Evolutionary conservation across 306 rosid genomes (phyloP).

Genomic region (Sechiopsis laciniata): DNA sequence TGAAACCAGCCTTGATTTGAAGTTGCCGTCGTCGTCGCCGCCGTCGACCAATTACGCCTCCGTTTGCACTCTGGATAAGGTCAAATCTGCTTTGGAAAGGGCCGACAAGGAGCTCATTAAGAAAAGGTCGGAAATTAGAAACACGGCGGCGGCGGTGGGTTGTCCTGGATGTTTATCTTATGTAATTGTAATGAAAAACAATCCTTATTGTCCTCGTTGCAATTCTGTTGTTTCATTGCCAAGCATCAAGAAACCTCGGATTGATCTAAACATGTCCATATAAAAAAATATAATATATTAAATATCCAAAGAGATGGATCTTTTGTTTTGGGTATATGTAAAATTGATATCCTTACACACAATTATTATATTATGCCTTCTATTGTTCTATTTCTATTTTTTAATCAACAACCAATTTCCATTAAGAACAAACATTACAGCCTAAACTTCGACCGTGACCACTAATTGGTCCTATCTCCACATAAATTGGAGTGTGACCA

Average conservation of each 20-base stretch:
- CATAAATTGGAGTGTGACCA: too few relatives aligned
- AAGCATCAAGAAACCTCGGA: constrained; percentile 65
- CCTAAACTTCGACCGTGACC: too few relatives aligned
- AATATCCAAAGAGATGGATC: not conserved
- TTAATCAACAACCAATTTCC: too few relatives aligned
- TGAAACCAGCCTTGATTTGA: constrained; percentile 61
- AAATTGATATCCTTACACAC: not conserved
- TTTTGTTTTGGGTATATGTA: not conserved
- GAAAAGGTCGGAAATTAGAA: constrained; percentile 40
- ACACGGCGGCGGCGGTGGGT: constrained; percentile 67
- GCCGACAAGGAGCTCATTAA: constrained; percentile 81
- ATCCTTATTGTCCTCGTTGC: constrained; percentile 91
- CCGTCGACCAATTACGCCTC: constrained; percentile 55
- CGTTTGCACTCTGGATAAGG: constrained; percentile 91
- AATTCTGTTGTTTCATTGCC: constrained; percentile 62
- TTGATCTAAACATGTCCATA: constrained; percentile 77
- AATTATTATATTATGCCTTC: not conserved
- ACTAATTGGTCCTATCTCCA: too few relatives aligned
- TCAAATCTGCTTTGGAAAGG: constrained; percentile 81
- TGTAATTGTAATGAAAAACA: constrained; percentile 73
- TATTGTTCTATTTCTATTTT: not conserved
- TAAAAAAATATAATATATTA: not conserved
- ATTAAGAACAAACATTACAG: too few relatives aligned
- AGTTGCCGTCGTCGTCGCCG: constrained; percentile 44
- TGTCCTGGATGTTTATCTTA: constrained; percentile 92